phyloP scores from a whole-genome alignment of 1,284 basidiomycete genomes.

The Phylloporus sp. region DNA sequence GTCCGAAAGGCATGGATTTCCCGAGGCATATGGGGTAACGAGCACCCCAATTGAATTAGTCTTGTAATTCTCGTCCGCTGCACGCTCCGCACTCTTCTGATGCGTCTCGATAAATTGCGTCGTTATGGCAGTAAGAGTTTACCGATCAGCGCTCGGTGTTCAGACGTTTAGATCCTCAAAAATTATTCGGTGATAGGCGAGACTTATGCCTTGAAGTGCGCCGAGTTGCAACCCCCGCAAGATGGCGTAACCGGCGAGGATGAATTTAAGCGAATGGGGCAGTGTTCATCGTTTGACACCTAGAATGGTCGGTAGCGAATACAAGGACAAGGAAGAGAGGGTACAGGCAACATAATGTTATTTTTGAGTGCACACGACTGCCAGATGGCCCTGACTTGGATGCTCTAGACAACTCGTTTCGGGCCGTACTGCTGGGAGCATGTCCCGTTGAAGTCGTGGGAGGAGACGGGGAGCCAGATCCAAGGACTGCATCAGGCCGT shows the following conservation, averaged over 20 bases:
- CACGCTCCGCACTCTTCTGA: slow-evolving; percentile 29
- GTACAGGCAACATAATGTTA: background rate
- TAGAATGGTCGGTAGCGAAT: background rate
- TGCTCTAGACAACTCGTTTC: background rate
- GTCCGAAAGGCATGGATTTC: slow-evolving; percentile 3
- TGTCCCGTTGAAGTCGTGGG: background rate
- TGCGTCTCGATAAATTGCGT: slow-evolving; percentile 14
- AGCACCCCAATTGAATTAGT: slow-evolving; percentile 10
- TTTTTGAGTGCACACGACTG: background rate
- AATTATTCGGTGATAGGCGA: background rate
- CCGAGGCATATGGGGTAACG: slow-evolving; percentile 15
- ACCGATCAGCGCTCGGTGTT: slow-evolving; percentile 4
- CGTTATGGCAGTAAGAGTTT: slow-evolving; percentile 13
- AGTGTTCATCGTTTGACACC: background rate
- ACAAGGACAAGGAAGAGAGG: background rate
- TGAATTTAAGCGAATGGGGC: slow-evolving; percentile 8
- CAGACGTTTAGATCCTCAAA: background rate
- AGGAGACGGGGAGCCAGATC: background rate
- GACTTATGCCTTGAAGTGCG: background rate
- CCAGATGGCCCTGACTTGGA: background rate
- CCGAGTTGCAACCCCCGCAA: background rate
- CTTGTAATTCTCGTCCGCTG: slow-evolving; percentile 16
- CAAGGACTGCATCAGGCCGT: background rate
- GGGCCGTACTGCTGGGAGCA: background rate
- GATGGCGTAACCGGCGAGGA: background rate